Conservation (phyloP, 768 basidiomycete genomes). For the Amanita pseudoporphyria region DNA sequence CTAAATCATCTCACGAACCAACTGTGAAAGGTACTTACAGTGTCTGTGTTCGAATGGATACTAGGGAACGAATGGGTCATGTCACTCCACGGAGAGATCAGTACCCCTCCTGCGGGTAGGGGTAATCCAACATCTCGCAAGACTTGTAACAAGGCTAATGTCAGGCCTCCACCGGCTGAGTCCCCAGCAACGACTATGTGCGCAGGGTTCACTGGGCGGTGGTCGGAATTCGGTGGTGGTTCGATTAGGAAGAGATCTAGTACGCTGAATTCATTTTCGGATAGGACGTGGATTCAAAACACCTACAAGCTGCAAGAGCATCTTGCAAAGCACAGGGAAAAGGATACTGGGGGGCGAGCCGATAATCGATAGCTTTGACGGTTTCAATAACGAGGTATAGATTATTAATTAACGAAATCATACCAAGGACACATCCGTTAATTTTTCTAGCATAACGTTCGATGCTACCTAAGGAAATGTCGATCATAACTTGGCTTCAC, state of each 20-base stretch:
- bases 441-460: conserved; percentile 88
- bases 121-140: conserved; percentile 81
- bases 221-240: conserved; percentile 74
- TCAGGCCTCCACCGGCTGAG: conserved; percentile 87
- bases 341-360: conserved; percentile 94
- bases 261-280: not conserved
- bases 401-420: conserved; percentile 11
- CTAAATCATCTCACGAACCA: not conserved
- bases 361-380: conserved; percentile 60
- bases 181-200: conserved; percentile 85
- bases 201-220: conserved; percentile 69
- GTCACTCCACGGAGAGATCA: conserved; percentile 89
- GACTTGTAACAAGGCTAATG: conserved; percentile 74
- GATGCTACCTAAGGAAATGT: conserved; percentile 42
- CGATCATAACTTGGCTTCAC: conserved; percentile 37
- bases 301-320: conserved; percentile 74
- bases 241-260: conserved; percentile 75
- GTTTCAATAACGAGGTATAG: not conserved
- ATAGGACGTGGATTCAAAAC: not conserved
- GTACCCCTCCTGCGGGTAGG: conserved; percentile 74
- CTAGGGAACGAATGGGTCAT: conserved; percentile 95
- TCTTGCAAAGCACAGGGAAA: conserved; percentile 94
- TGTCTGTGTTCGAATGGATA: conserved; percentile 73
- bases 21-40: conserved; percentile 35
- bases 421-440: conserved; percentile 80